Evolutionary conservation across 2,329 filamentous ascomycete species (phyloP).

Genomic region (Ceratocystis smalleyi): DNA sequence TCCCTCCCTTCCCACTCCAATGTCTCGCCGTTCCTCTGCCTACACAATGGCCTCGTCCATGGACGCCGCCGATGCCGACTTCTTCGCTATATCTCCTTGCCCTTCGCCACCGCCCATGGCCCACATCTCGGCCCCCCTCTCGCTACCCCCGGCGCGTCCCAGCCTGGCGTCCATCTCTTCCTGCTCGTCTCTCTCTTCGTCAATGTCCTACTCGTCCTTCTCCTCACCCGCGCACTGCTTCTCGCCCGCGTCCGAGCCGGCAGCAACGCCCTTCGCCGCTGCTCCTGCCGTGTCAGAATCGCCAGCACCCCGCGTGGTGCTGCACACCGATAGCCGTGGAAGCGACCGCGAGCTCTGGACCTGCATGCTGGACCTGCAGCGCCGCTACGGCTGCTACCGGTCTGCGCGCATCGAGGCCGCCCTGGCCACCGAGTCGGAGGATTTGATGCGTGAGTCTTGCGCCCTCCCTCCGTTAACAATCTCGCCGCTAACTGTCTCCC

Average conservation of each 20-base stretch:
- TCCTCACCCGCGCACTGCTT: background rate
- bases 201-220: slow-evolving; percentile 1
- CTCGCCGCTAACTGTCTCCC: background rate
- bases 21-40: slow-evolving; percentile 11
- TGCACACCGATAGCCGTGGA: background rate
- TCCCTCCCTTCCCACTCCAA: background rate
- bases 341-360: slow-evolving; percentile 27
- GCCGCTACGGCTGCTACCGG: slow-evolving; percentile 33
- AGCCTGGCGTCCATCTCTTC: background rate
- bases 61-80: slow-evolving; percentile 11
- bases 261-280: background rate
- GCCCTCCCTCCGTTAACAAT: background rate
- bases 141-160: background rate
- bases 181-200: slow-evolving; percentile 10
- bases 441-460: slow-evolving; percentile 31
- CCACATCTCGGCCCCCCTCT: background rate
- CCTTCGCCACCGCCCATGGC: background rate
- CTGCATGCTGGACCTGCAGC: slow-evolving; percentile 35
- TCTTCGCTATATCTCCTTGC: slow-evolving; percentile 15
- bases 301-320: background rate
- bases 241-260: background rate
- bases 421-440: slow-evolving; percentile 26
- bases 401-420: slow-evolving; percentile 35
- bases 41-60: slow-evolving; percentile 6
- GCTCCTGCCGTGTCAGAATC: background rate